Base-by-base conservation (phyloP, 1,284 basidiomycete genomes). In the Ceratobasidium theobromae region DNA sequence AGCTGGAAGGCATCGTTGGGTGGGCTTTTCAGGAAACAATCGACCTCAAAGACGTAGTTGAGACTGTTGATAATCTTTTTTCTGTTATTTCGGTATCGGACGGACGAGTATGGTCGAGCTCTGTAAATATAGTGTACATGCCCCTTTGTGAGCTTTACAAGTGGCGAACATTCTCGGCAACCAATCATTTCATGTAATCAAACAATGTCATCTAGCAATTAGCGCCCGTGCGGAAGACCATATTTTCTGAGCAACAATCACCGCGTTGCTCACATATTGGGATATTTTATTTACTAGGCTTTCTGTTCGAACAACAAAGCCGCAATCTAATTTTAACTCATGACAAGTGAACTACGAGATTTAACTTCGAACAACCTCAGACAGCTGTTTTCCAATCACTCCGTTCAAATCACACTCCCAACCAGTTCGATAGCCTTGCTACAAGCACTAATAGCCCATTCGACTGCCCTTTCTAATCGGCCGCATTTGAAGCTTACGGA, bases 401-500 rank as follows among this genome's bases (percentile, higher is more conserved):
- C 60, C n/a, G 21, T 33, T 21, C 49, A 64, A n/a, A 32, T 64
- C 16, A 27, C 49, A 27, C 25, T 64, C n/a, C 60, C 60, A 25
- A 35, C 49, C 35, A 64, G 60, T 33, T 64, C 60, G 9, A 16
- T 52, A 9, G 49, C 40, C 14, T 30, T 64, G 14, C 49, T 64
- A 16, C 60, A 64, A 52, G 60, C 60, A 18, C 60, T 64, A 5
- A 64, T 64, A 33, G 60, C 60, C 5, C 49, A 64, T 23, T 52
- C 60, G 4, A 11, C 49, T 45, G 27, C 45, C 28, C 48, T 62
- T 9, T 49, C 58, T 8, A 52, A 52, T 35, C 46, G 48, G 48
- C 58, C 58, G 9, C 32, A 62, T 23, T 27, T 62, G 25, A 62
- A 62, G 27, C 60, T 70, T n/a, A 70, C 69, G 16, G 69, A 70